A percentile compares a stretch with the other conserved stretches of the same genome.
Conservation (phyloP, 2,329 filamentous ascomycete species). For the Microsporum audouinii region DNA sequence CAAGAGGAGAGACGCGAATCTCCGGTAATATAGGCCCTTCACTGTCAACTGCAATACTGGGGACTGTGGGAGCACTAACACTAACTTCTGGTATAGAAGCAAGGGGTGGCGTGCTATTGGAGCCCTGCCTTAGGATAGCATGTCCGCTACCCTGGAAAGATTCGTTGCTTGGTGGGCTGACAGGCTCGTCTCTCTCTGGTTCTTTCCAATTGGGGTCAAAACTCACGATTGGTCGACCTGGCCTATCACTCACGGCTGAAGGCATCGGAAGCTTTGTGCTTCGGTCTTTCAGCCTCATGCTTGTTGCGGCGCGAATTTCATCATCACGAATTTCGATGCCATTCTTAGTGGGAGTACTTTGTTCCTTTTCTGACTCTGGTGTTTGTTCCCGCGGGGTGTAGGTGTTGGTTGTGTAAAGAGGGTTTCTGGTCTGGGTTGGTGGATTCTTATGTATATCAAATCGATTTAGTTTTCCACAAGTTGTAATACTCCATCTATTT, state of each 20-base stretch:
- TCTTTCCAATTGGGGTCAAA: constrained; percentile 74
- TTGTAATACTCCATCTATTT: constrained; percentile 34
- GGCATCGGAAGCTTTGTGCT: constrained; percentile 80
- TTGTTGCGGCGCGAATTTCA: constrained; percentile 82
- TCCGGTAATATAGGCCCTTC: constrained; percentile 17
- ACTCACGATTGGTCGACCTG: constrained; percentile 91
- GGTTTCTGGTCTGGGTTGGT: constrained; percentile 69
- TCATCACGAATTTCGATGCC: constrained; percentile 74
- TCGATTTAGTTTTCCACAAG: constrained; percentile 38
- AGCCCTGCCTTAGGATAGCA: constrained; percentile 7
- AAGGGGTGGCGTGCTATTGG: constrained; percentile 7
- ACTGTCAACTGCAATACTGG: constrained; percentile 24
- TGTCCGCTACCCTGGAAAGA: not conserved
- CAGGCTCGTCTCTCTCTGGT: constrained; percentile 36
- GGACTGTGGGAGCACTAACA: constrained; percentile 29
- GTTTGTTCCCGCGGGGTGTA: constrained; percentile 20
- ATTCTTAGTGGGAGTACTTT: constrained; percentile 53
- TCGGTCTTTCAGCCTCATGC: constrained; percentile 75
- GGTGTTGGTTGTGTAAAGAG: constrained; percentile 62
- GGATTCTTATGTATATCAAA: constrained; percentile 77
- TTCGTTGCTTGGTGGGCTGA: constrained; percentile 13
- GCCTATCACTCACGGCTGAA: constrained; percentile 78
- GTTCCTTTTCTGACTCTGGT: constrained; percentile 21
- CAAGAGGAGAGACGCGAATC: constrained; percentile 21
- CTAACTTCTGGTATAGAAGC: constrained; percentile 39